These are phyloP conservation scores for Echium plantagineum DNA, from an alignment of 257 asterid species.

Conservation along the genomic window DNA sequence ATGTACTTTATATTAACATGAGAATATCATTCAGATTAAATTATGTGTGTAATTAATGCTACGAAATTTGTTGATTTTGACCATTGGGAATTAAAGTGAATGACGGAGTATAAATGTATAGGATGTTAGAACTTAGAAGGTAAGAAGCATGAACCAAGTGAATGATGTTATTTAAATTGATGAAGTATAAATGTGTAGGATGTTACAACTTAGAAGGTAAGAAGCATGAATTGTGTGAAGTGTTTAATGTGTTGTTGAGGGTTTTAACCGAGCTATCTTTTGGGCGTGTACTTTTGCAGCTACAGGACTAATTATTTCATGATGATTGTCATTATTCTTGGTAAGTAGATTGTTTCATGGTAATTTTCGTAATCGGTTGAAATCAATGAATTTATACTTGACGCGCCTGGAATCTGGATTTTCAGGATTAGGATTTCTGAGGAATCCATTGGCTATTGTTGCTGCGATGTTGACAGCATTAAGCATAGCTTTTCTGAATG, in stretches of 20 bases:
- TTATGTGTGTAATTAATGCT: too few relatives aligned
- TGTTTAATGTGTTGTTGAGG: not conserved
- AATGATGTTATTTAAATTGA: too few relatives aligned
- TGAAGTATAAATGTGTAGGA: too few relatives aligned
- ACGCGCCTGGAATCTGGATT: constrained; percentile 9
- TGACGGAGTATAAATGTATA: too few relatives aligned
- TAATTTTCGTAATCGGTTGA: constrained; percentile 2
- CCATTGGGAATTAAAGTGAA: too few relatives aligned
- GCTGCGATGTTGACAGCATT: constrained; percentile 82
- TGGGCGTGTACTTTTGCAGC: constrained; percentile 33
- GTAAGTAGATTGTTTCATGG: constrained; percentile 27
- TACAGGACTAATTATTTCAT: constrained; percentile 91
- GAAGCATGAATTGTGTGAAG: not conserved
- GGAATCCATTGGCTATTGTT: constrained; percentile 73
- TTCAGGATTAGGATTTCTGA: constrained; percentile 74
- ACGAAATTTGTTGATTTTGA: too few relatives aligned
- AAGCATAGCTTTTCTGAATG: constrained; percentile 79
- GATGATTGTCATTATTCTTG: constrained; percentile 65
- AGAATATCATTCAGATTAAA: too few relatives aligned
- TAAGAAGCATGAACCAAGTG: too few relatives aligned
- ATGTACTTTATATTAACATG: too few relatives aligned
- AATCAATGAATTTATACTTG: not conserved
- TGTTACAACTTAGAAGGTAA: not conserved
- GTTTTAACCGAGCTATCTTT: not conserved
- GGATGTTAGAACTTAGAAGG: not conserved